phyloP scores from a whole-genome alignment of 2,329 filamentous ascomycete species.

The Trichophyton equinum region DNA sequence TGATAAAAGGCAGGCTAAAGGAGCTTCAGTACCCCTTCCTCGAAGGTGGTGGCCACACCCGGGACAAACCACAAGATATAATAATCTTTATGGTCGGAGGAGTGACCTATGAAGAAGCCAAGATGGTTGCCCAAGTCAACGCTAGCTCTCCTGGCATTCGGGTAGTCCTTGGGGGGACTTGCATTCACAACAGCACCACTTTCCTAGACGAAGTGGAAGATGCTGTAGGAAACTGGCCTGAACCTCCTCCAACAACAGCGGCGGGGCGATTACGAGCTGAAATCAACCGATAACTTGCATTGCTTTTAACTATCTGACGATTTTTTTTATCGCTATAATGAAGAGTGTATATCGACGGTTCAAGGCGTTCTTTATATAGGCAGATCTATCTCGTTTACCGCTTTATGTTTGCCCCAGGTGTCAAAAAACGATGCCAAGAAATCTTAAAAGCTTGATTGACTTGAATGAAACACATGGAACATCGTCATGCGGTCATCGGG shows the following conservation, averaged over 20 bases:
- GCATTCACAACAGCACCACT: conserved; percentile 71
- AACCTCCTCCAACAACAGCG: conserved; percentile 47
- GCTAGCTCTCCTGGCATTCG: conserved; percentile 77
- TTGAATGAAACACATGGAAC: neutral
- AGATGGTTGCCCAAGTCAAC: conserved; percentile 90
- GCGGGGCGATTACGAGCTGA: conserved; percentile 51
- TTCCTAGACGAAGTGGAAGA: conserved; percentile 91
- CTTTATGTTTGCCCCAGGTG: neutral
- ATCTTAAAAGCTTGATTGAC: neutral
- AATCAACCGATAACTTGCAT: conserved; percentile 34
- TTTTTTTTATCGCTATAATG: neutral
- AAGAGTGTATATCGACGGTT: neutral
- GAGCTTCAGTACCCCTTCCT: conserved; percentile 89
- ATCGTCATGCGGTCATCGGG: too few relatives aligned
- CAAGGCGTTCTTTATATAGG: neutral
- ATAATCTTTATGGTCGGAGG: conserved; percentile 91
- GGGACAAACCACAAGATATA: conserved; percentile 93
- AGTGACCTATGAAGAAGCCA: conserved; percentile 91
- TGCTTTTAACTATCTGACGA: neutral
- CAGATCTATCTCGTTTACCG: neutral
- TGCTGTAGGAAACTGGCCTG: conserved; percentile 75
- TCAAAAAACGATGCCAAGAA: neutral
- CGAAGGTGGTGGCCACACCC: conserved; percentile 71
- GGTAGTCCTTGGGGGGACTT: conserved; percentile 79
- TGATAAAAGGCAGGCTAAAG: conserved; percentile 80